Evolutionary conservation across 2,329 filamentous ascomycete genomes (phyloP), one percentile per base, ranked within the genome.

Genomic region (Aspergillus tamarii): DNA sequence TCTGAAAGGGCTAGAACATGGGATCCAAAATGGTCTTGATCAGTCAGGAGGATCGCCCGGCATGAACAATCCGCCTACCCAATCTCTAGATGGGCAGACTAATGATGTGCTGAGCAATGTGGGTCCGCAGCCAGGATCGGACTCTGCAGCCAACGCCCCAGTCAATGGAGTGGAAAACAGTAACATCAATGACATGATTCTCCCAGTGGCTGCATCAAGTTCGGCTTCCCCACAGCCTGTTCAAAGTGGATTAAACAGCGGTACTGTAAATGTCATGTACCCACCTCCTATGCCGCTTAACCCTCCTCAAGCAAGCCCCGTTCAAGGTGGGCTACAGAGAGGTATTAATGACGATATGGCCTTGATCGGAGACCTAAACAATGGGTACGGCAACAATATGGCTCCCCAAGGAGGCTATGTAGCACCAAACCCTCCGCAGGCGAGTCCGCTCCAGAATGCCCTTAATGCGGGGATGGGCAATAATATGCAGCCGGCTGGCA

Each of bases 401-500:
- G 39, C 8, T 4, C 39, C 39, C 7, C 16, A 16, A 19, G 39
- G 2, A 1, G 34, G 34, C 14, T 16, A 3, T 36, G 16, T 36
- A 7, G 12, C 14, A 16, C 34, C 39, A 4, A n/a, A 3, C 39
- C 10, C 14, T 36, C 5, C 16, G 6, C 16, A 9, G 16, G 19
- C 39, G 3, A 14, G 16, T n/a, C 16, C 39, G 16, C 39, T 19
- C 8, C 39, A 41, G 8, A 41, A 41, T n/a, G 39, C 3, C 19
- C 5, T 19, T 0, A 0, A n/a, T 9, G 10, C 7, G 8, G 39
- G 16, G 7, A n/a, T 41, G 8, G 8, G 7, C 1, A 41, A n/a
- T 8, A n/a, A 41, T 4, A n/a, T 41, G 39, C 39, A n/a, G 9
- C 39, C 7, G 16, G 16, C 39, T n/a, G 16, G 16, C 8, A 41